A percentile compares a stretch with the other conserved stretches of the same genome.
These are phyloP conservation scores for Vachellia pachyceras DNA, from an alignment of 306 rosid genomes.

Conservation along the genomic window DNA sequence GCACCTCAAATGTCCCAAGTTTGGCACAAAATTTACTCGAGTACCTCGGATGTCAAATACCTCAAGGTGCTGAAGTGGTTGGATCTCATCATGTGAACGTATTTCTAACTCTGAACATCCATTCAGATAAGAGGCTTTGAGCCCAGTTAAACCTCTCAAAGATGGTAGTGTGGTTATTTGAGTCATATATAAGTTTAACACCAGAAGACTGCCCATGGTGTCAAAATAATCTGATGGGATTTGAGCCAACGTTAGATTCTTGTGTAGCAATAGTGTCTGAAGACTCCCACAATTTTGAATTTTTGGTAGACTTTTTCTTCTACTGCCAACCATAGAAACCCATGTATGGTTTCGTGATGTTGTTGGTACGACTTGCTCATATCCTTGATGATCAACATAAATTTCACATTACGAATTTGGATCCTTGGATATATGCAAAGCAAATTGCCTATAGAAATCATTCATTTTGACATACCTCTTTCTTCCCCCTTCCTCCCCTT, in stretches of 20 bases:
- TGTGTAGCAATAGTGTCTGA: neutral
- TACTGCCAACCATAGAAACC: constrained; percentile 14
- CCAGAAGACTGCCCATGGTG: constrained; percentile 4
- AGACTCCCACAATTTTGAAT: neutral
- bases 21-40: too few species aligned
- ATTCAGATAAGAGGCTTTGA: too few species aligned
- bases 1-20: too few species aligned
- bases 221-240: neutral
- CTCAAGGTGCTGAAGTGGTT: too few species aligned
- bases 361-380: neutral
- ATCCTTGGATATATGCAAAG: constrained; percentile 1
- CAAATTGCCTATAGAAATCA: neutral
- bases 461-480: constrained; percentile 25
- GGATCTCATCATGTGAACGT: too few species aligned
- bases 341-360: neutral
- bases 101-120: too few species aligned
- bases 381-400: neutral
- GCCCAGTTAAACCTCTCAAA: neutral
- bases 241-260: neutral
- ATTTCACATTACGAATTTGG: neutral
- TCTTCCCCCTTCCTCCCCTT: too few species aligned
- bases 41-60: too few species aligned
- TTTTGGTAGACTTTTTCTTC: neutral
- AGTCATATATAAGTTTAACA: constrained; percentile 13
- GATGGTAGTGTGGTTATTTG: neutral